phyloP scores from a whole-genome alignment of 352 stramenopile genomes.

The Phytophthora citricola region DNA sequence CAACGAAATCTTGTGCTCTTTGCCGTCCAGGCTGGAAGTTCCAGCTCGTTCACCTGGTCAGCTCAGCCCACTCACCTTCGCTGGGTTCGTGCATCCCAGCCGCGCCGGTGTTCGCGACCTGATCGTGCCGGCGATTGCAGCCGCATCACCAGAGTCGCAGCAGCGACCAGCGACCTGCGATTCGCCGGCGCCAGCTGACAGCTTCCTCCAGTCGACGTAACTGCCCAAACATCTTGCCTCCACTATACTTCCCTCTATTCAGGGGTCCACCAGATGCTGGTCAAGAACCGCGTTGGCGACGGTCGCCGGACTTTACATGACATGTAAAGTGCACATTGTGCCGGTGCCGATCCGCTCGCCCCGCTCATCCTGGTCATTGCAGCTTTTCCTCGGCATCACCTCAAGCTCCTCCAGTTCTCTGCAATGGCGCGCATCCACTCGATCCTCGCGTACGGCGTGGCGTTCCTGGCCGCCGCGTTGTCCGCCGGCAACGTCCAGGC shows the following conservation, averaged over 20 bases:
- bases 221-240: conserved; percentile 13
- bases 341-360: conserved; percentile 7
- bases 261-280: conserved; percentile 4
- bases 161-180: conserved; percentile 5
- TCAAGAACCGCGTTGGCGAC: conserved; percentile 4
- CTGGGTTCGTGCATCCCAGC: conserved; percentile 15
- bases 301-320: conserved; percentile 21
- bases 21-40: neutral
- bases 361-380: conserved; percentile 26
- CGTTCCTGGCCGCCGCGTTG: conserved; percentile 31
- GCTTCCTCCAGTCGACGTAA: conserved; percentile 10
- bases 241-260: conserved; percentile 11
- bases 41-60: conserved; percentile 12
- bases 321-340: too few relatives aligned
- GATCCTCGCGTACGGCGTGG: conserved; percentile 24
- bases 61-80: conserved; percentile 7
- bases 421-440: conserved; percentile 34
- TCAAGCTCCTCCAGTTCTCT: neutral
- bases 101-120: conserved; percentile 1
- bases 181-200: conserved; percentile 3
- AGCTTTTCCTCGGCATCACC: conserved; percentile 20
- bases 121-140: conserved; percentile 5
- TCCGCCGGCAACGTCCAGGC: conserved; percentile 9
- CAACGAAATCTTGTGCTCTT: neutral
- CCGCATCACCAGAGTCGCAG: neutral